Conservation (phyloP, 352 stramenopile species). For the Phytophthora brassicae region DNA sequence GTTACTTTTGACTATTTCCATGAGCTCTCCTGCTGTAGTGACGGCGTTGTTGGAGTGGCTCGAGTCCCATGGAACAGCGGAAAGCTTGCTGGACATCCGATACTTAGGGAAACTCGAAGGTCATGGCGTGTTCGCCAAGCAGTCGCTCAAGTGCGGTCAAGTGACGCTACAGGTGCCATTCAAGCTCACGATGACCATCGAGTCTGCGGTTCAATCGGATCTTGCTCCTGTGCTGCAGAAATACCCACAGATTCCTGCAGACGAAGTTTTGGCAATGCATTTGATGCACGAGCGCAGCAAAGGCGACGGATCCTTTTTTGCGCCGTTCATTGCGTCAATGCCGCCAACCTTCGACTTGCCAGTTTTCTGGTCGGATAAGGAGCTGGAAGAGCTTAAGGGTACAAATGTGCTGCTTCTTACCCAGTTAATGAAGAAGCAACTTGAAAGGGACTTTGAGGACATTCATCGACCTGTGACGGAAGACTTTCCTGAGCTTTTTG, state of each 20-base stretch:
- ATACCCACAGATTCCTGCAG: slow-evolving; percentile 43
- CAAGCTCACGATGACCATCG: slow-evolving; percentile 50
- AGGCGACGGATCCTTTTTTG: slow-evolving; percentile 44
- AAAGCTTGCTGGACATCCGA: slow-evolving; percentile 41
- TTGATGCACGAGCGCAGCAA: slow-evolving; percentile 65
- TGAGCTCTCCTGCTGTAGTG: slow-evolving; percentile 34
- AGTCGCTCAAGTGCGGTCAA: slow-evolving; percentile 36
- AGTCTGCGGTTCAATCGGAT: slow-evolving; percentile 48
- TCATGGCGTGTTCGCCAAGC: slow-evolving; percentile 50
- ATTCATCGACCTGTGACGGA: slow-evolving; percentile 52
- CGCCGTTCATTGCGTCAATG: slow-evolving; percentile 56
- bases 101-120: slow-evolving; percentile 47
- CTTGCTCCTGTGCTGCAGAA: slow-evolving; percentile 37
- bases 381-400: slow-evolving; percentile 48
- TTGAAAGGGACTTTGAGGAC: slow-evolving; percentile 57
- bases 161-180: slow-evolving; percentile 55
- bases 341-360: slow-evolving; percentile 58
- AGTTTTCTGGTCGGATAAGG: slow-evolving; percentile 52
- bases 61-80: slow-evolving; percentile 26
- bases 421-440: slow-evolving; percentile 65
- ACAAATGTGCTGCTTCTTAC: slow-evolving; percentile 63
- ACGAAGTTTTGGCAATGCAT: slow-evolving; percentile 60
- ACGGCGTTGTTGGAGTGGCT: slow-evolving; percentile 42
- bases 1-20: slow-evolving; percentile 13
- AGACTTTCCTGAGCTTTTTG: slow-evolving; percentile 52